A percentile compares a stretch with the other conserved stretches of the same genome.
These are phyloP conservation scores for Pleurotus djamor DNA, from an alignment of 768 basidiomycete species.

Conservation along the genomic window DNA sequence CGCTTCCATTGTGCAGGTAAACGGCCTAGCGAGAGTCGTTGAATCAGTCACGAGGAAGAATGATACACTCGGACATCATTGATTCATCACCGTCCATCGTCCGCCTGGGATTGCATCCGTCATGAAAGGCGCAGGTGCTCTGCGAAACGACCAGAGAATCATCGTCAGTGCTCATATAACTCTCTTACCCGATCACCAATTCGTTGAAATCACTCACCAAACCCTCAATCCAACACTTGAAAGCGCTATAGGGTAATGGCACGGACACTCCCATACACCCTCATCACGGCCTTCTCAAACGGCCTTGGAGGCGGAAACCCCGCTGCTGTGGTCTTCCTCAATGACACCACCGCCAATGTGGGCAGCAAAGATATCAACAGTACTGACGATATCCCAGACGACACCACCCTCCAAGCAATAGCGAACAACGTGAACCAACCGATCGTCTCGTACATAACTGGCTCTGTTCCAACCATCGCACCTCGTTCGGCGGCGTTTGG, in stretches of 20 bases:
- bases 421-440: conserved; percentile 46
- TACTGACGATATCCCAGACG: conserved; percentile 12
- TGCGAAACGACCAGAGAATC: too few species aligned
- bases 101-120: too few species aligned
- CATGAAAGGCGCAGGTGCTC: too few species aligned
- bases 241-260: neutral
- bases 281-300: conserved; percentile 17
- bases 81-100: too few species aligned
- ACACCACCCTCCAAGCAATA: conserved; percentile 26
- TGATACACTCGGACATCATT: too few species aligned
- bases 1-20: too few species aligned
- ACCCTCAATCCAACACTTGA: neutral
- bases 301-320: neutral
- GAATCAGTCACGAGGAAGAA: too few species aligned
- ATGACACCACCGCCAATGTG: neutral
- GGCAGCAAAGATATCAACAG: too few species aligned
- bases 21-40: too few species aligned
- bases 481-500: conserved; percentile 23
- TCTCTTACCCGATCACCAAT: too few species aligned
- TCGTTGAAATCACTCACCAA: too few species aligned
- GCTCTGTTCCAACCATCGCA: conserved; percentile 19
- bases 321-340: neutral
- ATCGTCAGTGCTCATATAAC: too few species aligned
- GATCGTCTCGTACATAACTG: conserved; percentile 31
- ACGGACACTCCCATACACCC: conserved; percentile 20